Percentiles rank a stretch among this genome's conserved stretches.
phyloP scores from a whole-genome alignment of 495 filamentous ascomycete species.

The Xylaria palmicola region DNA sequence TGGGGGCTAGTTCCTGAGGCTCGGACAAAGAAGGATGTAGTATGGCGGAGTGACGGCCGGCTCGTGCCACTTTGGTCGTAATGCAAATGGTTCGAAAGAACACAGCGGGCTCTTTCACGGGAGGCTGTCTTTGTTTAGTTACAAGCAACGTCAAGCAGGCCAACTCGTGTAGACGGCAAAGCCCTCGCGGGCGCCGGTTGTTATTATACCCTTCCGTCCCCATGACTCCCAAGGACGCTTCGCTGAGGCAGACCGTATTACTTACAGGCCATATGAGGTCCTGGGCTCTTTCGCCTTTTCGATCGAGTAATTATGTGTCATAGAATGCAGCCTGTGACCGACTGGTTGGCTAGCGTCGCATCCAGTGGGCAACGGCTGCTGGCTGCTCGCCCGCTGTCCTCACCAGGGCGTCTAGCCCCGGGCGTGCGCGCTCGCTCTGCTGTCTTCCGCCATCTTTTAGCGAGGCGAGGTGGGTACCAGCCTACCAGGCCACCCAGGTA shows the following conservation, averaged over 20 bases:
- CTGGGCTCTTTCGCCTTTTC: slow-evolving; percentile 30
- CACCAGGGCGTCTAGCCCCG: neutral
- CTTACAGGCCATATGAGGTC: slow-evolving; percentile 22
- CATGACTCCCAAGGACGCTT: slow-evolving; percentile 17
- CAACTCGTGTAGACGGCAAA: neutral
- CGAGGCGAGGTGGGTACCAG: neutral
- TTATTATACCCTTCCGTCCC: slow-evolving; percentile 13
- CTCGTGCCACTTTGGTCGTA: neutral
- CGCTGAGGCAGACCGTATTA: slow-evolving; percentile 22
- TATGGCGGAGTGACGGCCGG: neutral
- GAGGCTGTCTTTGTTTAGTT: neutral
- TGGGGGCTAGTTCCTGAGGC: neutral
- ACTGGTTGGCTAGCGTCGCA: slow-evolving; percentile 10
- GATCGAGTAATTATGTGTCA: slow-evolving; percentile 57
- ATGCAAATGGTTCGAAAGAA: neutral
- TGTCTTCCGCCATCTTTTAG: neutral
- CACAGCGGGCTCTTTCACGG: neutral
- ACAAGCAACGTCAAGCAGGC: neutral
- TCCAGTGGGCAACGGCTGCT: neutral
- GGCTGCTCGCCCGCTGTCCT: neutral
- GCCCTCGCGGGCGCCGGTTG: neutral
- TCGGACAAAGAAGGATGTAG: neutral
- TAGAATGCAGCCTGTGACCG: slow-evolving; percentile 25
- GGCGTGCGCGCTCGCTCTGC: neutral
- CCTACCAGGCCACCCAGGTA: slow-evolving; percentile 1